These are phyloP conservation scores for Coccomyxa subellipsoidea DNA, from an alignment of 163 green algal species.

Conservation along the genomic window DNA sequence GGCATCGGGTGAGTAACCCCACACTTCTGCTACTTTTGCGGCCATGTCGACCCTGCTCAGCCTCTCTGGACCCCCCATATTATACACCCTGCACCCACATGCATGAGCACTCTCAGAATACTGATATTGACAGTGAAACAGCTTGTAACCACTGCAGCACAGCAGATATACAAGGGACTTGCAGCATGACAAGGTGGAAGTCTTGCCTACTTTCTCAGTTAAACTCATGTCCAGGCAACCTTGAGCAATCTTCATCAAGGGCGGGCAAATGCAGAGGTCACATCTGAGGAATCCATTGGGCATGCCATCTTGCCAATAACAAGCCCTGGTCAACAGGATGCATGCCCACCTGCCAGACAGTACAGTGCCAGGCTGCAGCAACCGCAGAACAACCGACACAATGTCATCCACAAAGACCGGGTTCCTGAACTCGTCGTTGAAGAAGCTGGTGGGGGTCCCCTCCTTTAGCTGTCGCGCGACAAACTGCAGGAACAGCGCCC, in stretches of 20 bases:
- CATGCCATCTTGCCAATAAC: no score
- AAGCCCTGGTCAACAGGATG: neutral
- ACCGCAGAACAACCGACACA: neutral
- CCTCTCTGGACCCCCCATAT: conserved; percentile 77
- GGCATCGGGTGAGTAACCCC: conserved; percentile 21
- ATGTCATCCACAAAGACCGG: conserved; percentile 48
- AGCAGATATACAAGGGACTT: no score
- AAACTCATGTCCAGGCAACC: no score
- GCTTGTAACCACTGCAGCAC: no score
- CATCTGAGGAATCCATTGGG: no score
- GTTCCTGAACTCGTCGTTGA: conserved; percentile 73
- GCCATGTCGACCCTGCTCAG: conserved; percentile 80
- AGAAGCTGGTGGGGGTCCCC: conserved; percentile 62
- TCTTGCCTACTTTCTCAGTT: no score
- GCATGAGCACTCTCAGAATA: no score
- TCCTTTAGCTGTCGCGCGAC: conserved; percentile 9
- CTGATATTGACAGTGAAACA: no score
- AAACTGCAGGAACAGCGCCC: conserved; percentile 22
- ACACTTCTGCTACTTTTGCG: conserved; percentile 33
- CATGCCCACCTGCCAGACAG: neutral
- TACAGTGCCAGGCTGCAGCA: neutral
- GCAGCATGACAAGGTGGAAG: no score
- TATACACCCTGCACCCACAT: conserved; percentile 47
- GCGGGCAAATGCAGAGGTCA: no score
- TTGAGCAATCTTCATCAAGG: no score